Conservation (phyloP, 1,139 yeast genomes). For the Barnettozyma hawaiiensis region DNA sequence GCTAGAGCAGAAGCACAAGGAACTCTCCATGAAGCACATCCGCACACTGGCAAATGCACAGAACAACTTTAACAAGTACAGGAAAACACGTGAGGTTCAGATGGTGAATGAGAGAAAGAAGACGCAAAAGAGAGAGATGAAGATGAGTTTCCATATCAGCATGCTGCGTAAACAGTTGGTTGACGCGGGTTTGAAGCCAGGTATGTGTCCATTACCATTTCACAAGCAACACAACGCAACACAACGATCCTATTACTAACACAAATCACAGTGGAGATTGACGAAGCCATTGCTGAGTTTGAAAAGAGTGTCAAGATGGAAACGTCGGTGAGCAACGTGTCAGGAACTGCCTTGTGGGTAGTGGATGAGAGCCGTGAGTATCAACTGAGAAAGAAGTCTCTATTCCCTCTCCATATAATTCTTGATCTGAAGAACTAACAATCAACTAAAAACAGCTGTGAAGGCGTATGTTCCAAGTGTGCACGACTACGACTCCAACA, state of each 20-base stretch:
- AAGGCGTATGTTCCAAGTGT: slow-evolving; percentile 50
- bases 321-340: slow-evolving; percentile 47
- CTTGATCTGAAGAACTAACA: no score
- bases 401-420: no score
- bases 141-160: slow-evolving; percentile 61
- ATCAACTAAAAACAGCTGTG: slow-evolving; percentile 34
- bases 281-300: slow-evolving; percentile 46
- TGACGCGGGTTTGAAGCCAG: slow-evolving; percentile 50
- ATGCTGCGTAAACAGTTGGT: slow-evolving; percentile 51
- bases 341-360: slow-evolving; percentile 54
- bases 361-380: slow-evolving; percentile 39
- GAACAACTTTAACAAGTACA: slow-evolving; percentile 36
- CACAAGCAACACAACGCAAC: not conserved
- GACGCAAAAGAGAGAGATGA: slow-evolving; percentile 46
- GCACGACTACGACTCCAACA: slow-evolving; percentile 49
- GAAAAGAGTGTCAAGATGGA: slow-evolving; percentile 52
- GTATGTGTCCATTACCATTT: no score
- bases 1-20: slow-evolving; percentile 37
- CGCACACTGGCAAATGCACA: slow-evolving; percentile 40
- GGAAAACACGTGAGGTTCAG: slow-evolving; percentile 44
- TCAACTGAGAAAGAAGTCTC: slow-evolving; percentile 26
- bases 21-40: slow-evolving; percentile 39
- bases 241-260: no score
- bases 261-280: slow-evolving; percentile 33
- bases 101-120: slow-evolving; percentile 43